Percentiles rank a stretch among this genome's conserved stretches.
Conservation (phyloP, 345 rosid genomes). For the Melaleuca alternifolia region DNA sequence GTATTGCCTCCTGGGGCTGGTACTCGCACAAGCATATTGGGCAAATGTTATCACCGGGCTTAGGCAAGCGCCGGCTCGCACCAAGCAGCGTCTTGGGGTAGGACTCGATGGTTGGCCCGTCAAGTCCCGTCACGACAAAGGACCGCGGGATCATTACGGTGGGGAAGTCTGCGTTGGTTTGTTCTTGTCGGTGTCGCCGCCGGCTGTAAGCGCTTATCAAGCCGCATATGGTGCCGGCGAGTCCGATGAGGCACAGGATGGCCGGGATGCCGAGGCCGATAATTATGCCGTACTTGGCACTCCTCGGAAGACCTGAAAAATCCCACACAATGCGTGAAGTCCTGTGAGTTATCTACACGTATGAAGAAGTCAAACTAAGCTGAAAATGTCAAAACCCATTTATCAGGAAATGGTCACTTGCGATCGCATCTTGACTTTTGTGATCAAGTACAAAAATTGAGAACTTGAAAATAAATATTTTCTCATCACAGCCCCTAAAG, state of each 20-base stretch:
- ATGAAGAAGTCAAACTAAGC: not conserved
- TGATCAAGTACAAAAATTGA: not conserved
- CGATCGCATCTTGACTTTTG: not conserved
- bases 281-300: slow-evolving; percentile 32
- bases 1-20: slow-evolving; percentile 32
- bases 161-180: not conserved
- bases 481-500: not conserved
- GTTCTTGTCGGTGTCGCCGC: not conserved
- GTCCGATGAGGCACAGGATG: slow-evolving; percentile 26
- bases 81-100: slow-evolving; percentile 46
- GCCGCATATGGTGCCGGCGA: slow-evolving; percentile 10
- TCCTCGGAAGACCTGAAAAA: slow-evolving; percentile 12
- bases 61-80: slow-evolving; percentile 36
- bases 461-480: not conserved
- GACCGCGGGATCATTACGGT: not conserved
- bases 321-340: not conserved
- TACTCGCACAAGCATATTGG: slow-evolving; percentile 49
- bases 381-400: accelerated
- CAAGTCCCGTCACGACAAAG: slow-evolving; percentile 14
- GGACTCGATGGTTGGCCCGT: slow-evolving; percentile 30
- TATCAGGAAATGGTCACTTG: not conserved
- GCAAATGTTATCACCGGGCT: slow-evolving; percentile 35
- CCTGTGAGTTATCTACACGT: not conserved
- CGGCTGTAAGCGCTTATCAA: not conserved
- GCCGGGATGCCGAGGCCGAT: slow-evolving; percentile 45